Conservation (phyloP, 345 rosid species). For the Alliaria petiolata region DNA sequence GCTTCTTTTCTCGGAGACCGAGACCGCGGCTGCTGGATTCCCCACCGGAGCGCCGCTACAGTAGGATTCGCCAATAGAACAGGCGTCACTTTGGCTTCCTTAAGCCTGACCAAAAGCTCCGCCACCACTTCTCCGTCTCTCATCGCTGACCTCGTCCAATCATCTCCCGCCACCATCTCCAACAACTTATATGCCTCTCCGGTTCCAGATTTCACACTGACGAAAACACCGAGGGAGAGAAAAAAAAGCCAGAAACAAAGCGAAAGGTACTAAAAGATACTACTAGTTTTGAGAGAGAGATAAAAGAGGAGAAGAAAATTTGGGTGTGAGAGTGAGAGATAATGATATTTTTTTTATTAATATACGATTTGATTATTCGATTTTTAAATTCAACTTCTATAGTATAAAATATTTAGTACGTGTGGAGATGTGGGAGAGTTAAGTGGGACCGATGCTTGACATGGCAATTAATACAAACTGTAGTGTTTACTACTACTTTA, state of each 20-base stretch:
- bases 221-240: neutral
- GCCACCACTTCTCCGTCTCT: constrained; percentile 64
- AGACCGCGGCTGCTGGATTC: constrained; percentile 55
- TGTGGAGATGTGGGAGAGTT: constrained; percentile 26
- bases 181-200: neutral
- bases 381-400: neutral
- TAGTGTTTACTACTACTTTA: neutral
- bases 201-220: neutral
- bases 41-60: constrained; percentile 49
- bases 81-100: constrained; percentile 38
- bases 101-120: constrained; percentile 56
- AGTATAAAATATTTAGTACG: constrained; percentile 9
- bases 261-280: neutral
- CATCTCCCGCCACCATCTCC: constrained; percentile 41
- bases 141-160: constrained; percentile 79
- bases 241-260: neutral
- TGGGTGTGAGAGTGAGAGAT: neutral
- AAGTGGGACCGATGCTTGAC: constrained; percentile 9
- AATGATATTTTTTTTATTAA: constrained; percentile 5
- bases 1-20: constrained; percentile 38
- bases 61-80: constrained; percentile 19
- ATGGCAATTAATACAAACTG: neutral
- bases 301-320: neutral
- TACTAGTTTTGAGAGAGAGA: constrained; percentile 5
- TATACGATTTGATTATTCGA: neutral